A percentile compares a stretch with the other conserved stretches of the same genome.
phyloP scores from a whole-genome alignment of 2,329 filamentous ascomycete genomes.

The Fusarium albosuccineum region DNA sequence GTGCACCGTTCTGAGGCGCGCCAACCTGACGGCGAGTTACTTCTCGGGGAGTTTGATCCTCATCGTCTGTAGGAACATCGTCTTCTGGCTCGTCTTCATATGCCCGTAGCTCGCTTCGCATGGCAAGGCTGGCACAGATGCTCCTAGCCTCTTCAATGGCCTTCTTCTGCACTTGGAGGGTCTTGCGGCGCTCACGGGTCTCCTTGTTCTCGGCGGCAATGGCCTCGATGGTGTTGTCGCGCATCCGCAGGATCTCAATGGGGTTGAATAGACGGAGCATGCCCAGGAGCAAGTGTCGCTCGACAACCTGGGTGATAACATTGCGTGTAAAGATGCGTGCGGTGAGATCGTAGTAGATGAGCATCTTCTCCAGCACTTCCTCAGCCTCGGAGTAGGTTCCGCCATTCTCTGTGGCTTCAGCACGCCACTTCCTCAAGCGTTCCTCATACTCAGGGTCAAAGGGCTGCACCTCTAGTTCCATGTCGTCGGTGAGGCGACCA shows the following conservation, averaged over 20 bases:
- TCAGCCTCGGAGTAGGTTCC: constrained; percentile 64
- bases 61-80: constrained; percentile 49
- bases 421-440: constrained; percentile 62
- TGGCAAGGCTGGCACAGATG: constrained; percentile 63
- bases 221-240: constrained; percentile 59
- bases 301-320: constrained; percentile 65
- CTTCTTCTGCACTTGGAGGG: constrained; percentile 62
- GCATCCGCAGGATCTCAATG: constrained; percentile 64
- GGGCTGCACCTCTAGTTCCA: constrained; percentile 66
- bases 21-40: constrained; percentile 36
- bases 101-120: constrained; percentile 63
- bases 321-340: constrained; percentile 66
- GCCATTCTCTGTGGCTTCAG: constrained; percentile 57
- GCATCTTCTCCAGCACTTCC: constrained; percentile 68
- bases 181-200: constrained; percentile 62
- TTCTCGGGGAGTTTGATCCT: constrained; percentile 37
- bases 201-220: constrained; percentile 68
- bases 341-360: constrained; percentile 67
- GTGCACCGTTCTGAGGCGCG: constrained; percentile 29
- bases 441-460: constrained; percentile 68
- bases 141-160: constrained; percentile 65
- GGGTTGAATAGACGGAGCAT: constrained; percentile 67
- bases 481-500: constrained; percentile 60
- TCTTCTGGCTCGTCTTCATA: constrained; percentile 55
- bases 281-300: constrained; percentile 64